A percentile compares a stretch with the other conserved stretches of the same genome.
Evolutionary conservation across 2,329 filamentous ascomycete species (phyloP).

Genomic region (Paracoccidioides brasiliensis): DNA sequence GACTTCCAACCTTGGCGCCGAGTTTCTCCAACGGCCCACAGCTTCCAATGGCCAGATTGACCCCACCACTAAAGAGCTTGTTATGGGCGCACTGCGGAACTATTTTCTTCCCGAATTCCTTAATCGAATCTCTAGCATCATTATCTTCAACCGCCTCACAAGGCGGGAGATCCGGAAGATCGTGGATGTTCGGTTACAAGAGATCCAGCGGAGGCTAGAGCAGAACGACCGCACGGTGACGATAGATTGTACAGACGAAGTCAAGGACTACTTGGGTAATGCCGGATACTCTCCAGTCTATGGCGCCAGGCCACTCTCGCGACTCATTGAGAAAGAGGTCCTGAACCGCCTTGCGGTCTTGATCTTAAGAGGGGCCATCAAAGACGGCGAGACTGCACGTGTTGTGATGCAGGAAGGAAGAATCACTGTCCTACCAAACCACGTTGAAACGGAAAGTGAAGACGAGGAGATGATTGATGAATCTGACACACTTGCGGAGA

Average conservation of each 20-base stretch:
- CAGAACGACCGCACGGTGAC: constrained; percentile 71
- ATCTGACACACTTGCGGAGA: constrained; percentile 63
- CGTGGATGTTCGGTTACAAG: constrained; percentile 73
- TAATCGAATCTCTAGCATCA: constrained; percentile 88
- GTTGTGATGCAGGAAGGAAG: constrained; percentile 70
- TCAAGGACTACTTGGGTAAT: constrained; percentile 82
- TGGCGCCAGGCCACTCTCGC: constrained; percentile 73
- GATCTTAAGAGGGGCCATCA: constrained; percentile 71
- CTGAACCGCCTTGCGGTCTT: constrained; percentile 86
- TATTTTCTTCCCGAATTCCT: constrained; percentile 98
- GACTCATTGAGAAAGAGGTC: constrained; percentile 94
- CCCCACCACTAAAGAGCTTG: constrained; percentile 68
- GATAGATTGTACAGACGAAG: constrained; percentile 73
- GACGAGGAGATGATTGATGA: constrained; percentile 66
- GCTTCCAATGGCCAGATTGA: constrained; percentile 76
- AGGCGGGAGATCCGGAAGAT: constrained; percentile 85
- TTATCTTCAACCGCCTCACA: constrained; percentile 97
- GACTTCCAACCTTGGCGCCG: constrained; percentile 94
- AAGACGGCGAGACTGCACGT: constrained; percentile 69
- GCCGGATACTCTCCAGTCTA: constrained; percentile 93
- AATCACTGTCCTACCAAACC: constrained; percentile 72
- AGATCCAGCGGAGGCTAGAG: constrained; percentile 84
- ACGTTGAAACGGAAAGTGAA: constrained; percentile 49
- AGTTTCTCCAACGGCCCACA: constrained; percentile 72
- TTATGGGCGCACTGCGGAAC: constrained; percentile 80